Base-by-base conservation (phyloP, 2,329 filamentous ascomycete species). In the Apiospora hydei region DNA sequence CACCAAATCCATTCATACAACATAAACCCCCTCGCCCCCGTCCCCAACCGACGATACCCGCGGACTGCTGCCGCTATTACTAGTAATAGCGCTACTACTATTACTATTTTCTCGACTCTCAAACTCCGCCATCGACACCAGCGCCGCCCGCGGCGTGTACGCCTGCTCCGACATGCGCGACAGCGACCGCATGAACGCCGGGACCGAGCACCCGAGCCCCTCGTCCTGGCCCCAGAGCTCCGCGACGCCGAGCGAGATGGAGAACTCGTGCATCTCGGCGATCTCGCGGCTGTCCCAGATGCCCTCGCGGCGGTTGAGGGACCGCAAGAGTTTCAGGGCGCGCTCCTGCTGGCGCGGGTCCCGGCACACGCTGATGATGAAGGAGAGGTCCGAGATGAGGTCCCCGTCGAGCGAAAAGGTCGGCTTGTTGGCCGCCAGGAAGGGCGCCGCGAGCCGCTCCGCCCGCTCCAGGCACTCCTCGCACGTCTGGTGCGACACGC, bases 201-300 rank as follows among this genome's bases (percentile, higher is more conserved):
- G 57, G 3, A 64, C 57, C 30, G 57, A 64, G 57, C 57, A 41
- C 8, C 57, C 57, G 8, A 64, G 57, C 57, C 21, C 57, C 57
- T 64, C 57, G 34, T 41, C 34, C 18, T 64, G n/a, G 44, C 16
- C 44, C 26, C 47, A 46, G 16, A n/a, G 26, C 5, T 18, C 8
- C 21, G 44, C 26, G 67, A 34, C 67, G 44, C 67, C 67, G 0
- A 49, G 26, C 8, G 5, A 2, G 44, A 69, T 13, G 16, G 67
- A 38, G 44, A 24, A 11, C 24, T 69, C 67, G 67, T 69, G 67
- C 67, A 69, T 38, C 44, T 49, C 67, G 67, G 44, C 67, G 67
- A 69, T 49, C 67, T 69, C 67, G 67, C 26, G 26, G 67, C 67
- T 69, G 67, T 69, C 67, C 67, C 67, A 69, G 67, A 69, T 49